Evolutionary conservation across 148 eudicot species (phyloP).

Genomic region (Rhododendron griersonianum): DNA sequence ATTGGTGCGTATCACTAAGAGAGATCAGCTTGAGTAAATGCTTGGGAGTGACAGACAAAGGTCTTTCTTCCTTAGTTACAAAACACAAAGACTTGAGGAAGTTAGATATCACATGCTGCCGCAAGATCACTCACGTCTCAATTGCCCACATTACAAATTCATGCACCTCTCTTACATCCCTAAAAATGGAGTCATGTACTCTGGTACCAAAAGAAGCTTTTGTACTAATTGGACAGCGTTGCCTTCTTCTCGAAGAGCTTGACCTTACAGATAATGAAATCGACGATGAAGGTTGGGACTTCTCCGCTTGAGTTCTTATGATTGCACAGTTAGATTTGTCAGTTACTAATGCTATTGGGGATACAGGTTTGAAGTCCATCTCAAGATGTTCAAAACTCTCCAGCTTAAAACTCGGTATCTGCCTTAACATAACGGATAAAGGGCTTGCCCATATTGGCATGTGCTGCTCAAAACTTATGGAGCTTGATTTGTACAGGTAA

Average conservation of each 20-base stretch:
- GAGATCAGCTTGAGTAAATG: slow-evolving; percentile 91
- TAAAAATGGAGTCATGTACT: slow-evolving; percentile 81
- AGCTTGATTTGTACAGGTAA: slow-evolving; percentile 88
- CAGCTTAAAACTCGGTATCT: slow-evolving; percentile 75
- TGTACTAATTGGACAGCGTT: slow-evolving; percentile 70
- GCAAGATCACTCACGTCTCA: slow-evolving; percentile 65
- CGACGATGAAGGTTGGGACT: slow-evolving; percentile 67
- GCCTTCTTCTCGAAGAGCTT: slow-evolving; percentile 80
- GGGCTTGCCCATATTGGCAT: slow-evolving; percentile 66
- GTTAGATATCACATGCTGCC: slow-evolving; percentile 87
- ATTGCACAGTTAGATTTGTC: not conserved
- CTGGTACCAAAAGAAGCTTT: slow-evolving; percentile 72
- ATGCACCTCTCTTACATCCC: slow-evolving; percentile 60
- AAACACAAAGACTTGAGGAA: slow-evolving; percentile 64
- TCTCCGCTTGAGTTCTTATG: slow-evolving; percentile 3
- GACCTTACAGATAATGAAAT: slow-evolving; percentile 88
- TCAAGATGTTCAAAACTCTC: slow-evolving; percentile 66
- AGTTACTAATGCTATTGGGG: slow-evolving; percentile 6
- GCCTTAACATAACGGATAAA: slow-evolving; percentile 68
- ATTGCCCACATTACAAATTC: slow-evolving; percentile 59
- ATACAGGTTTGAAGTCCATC: slow-evolving; percentile 72
- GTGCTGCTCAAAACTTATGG: slow-evolving; percentile 67
- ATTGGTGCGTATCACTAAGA: slow-evolving; percentile 53
- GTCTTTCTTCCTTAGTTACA: slow-evolving; percentile 65
- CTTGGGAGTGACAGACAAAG: slow-evolving; percentile 80